Evolutionary conservation across 148 eudicot species (phyloP), one percentile per base, ranked within the genome.

Genomic region (Nyssa sinensis): DNA sequence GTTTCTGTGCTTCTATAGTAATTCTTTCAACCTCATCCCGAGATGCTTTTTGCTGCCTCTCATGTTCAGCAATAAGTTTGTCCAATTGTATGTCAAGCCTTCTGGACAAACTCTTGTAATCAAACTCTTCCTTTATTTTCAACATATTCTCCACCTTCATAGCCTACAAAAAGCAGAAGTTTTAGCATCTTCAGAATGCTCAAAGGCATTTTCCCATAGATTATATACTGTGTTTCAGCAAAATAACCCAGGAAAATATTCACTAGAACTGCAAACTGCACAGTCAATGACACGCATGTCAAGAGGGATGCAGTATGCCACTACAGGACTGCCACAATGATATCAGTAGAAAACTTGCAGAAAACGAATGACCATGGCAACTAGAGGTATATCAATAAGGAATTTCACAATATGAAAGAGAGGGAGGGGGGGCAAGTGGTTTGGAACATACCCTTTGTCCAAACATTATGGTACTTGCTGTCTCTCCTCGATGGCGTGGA

Each of bases 71-170:
- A 84, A 87, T 88, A 74, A 91, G 87, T 79, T 90, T 91, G 83
- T 94, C 98, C 64, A 94, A 70, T 86, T 94, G 93, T 66, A 94
- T 88, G 77, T 90, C 98, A 82, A 94, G 95, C 87, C 86, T 87
- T 81, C 97, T 83, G 19, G 97, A 87, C 83, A 94, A 86, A 81
- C 93, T 91, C 77, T 91, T 94, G 83, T 94, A 94, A 78, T 94
- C 98, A 76, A 88, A 94, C 70, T 94, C 98, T 80, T 94, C 98
- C 85, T 94, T 94, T 71, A 92, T 90, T 72, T 92, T 91, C 83
- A 94, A 73, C 97, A 94, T 94, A 81, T 90, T 94, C 81, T 90
- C 89, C 69, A 94, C 98, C 85, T 86, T 90, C 97, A 88, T 89
- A 64, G 90, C 91, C 93, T 91, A 79, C 62, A 68, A 70, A 79